These are phyloP conservation scores for Suhomyces wounanorum DNA, from an alignment of 1,139 yeast species.

Conservation along the genomic window DNA sequence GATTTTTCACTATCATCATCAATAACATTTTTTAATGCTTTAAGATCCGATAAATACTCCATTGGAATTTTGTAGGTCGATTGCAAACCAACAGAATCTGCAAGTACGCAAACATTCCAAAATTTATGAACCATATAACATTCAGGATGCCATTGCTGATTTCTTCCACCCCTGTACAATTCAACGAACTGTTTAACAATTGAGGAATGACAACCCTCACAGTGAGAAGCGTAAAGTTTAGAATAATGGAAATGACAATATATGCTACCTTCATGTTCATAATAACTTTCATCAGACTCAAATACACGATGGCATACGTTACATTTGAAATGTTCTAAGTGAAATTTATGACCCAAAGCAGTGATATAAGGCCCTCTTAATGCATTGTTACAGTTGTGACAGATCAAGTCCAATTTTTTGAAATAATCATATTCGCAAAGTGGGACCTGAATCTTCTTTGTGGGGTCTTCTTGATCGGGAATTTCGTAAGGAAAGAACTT, in stretches of 20 bases:
- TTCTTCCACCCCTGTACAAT: conserved; percentile 86
- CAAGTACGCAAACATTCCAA: conserved; percentile 87
- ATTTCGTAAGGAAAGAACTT: conserved; percentile 66
- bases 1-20: conserved; percentile 11
- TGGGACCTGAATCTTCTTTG: conserved; percentile 53
- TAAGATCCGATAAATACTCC: conserved; percentile 14
- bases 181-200: conserved; percentile 94
- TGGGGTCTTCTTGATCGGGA: conserved; percentile 33
- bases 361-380: conserved; percentile 92
- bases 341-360: conserved; percentile 89
- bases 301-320: conserved; percentile 84
- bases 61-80: conserved; percentile 25
- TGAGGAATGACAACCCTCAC: conserved; percentile 92
- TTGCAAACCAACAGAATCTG: conserved; percentile 61
- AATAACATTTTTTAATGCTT: conserved; percentile 14
- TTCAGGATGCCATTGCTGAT: conserved; percentile 99
- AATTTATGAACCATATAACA: conserved; percentile 97
- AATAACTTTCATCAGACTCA: conserved; percentile 90
- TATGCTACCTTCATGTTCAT: conserved; percentile 80
- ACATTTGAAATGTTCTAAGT: conserved; percentile 93
- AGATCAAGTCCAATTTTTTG: conserved; percentile 76
- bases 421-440: conserved; percentile 94
- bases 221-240: conserved; percentile 77
- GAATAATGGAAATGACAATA: conserved; percentile 94
- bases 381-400: conserved; percentile 82